Evolutionary conservation across 78 protist genomes (phyloP).

Genomic region (Pelomyxa schiedti): DNA sequence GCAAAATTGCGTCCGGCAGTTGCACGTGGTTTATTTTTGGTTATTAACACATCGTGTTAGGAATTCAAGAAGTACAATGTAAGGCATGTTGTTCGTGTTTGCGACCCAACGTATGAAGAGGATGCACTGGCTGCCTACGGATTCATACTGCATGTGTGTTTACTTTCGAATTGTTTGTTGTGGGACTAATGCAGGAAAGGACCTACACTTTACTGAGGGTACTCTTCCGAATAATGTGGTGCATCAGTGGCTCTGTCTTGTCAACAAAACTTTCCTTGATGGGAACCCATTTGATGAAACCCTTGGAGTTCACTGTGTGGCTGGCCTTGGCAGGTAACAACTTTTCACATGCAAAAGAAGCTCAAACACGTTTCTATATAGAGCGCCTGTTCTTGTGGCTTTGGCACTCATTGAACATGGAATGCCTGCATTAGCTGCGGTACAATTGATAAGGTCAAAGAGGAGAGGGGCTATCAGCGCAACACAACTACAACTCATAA

Average conservation of each 20-base stretch:
- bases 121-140: conserved; percentile 17
- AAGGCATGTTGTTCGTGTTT: conserved; percentile 52
- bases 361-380: neutral
- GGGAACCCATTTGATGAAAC: conserved; percentile 4
- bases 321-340: conserved; percentile 33
- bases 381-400: conserved; percentile 63
- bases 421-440: conserved; percentile 38
- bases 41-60: conserved; percentile 9
- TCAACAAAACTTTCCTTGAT: conserved; percentile 6
- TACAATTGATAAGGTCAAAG: conserved; percentile 32
- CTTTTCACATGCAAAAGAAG: neutral
- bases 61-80: conserved; percentile 41
- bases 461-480: conserved; percentile 47
- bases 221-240: conserved; percentile 39
- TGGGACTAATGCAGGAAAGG: conserved; percentile 7
- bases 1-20: too few relatives aligned
- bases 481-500: conserved; percentile 39
- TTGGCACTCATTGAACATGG: conserved; percentile 53
- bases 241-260: conserved; percentile 10
- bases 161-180: neutral
- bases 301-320: conserved; percentile 56
- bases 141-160: conserved; percentile 6
- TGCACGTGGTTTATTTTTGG: neutral
- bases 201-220: conserved; percentile 55
- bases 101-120: conserved; percentile 55